Percentiles rank a stretch among this genome's conserved stretches.
Evolutionary conservation across 2,329 filamentous ascomycete species (phyloP).

Genomic region (Pseudogymnoascus pannorum): DNA sequence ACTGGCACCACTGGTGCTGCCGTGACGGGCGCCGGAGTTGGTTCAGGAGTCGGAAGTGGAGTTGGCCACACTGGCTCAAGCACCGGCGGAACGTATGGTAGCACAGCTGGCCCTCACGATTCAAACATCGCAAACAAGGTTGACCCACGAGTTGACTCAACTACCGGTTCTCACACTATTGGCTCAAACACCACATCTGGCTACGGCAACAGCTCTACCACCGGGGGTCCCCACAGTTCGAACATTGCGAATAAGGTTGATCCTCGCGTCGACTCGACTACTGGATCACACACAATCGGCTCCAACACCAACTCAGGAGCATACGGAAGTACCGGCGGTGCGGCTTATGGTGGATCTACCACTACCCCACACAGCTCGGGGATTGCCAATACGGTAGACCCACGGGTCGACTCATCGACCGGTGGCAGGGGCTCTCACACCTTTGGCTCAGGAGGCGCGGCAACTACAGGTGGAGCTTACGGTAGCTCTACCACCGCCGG

Average conservation of each 20-base stretch:
- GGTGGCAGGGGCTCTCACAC: slow-evolving; percentile 33
- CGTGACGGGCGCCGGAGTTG: slow-evolving; percentile 30
- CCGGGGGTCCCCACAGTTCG: slow-evolving; percentile 40
- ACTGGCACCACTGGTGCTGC: slow-evolving; percentile 13
- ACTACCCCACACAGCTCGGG: slow-evolving; percentile 18
- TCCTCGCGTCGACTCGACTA: slow-evolving; percentile 43
- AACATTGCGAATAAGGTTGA: slow-evolving; percentile 46
- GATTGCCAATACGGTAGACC: slow-evolving; percentile 41
- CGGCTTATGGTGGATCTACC: not conserved
- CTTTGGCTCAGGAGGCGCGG: not conserved
- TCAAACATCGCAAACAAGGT: slow-evolving; percentile 43
- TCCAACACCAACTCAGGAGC: not conserved
- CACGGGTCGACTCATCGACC: slow-evolving; percentile 39
- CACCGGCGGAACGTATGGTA: slow-evolving; percentile 6
- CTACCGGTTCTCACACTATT: slow-evolving; percentile 22
- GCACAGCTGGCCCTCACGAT: slow-evolving; percentile 40
- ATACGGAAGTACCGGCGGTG: not conserved
- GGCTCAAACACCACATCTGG: not conserved
- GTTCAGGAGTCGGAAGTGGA: slow-evolving; percentile 38
- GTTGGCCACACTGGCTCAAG: slow-evolving; percentile 13
- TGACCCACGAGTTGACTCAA: slow-evolving; percentile 45
- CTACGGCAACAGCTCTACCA: slow-evolving; percentile 26
- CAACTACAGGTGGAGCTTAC: not conserved
- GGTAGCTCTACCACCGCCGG: slow-evolving; percentile 24
- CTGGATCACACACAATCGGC: slow-evolving; percentile 10